phyloP scores from a whole-genome alignment of 306 rosid genomes.

The Rosa rugosa region DNA sequence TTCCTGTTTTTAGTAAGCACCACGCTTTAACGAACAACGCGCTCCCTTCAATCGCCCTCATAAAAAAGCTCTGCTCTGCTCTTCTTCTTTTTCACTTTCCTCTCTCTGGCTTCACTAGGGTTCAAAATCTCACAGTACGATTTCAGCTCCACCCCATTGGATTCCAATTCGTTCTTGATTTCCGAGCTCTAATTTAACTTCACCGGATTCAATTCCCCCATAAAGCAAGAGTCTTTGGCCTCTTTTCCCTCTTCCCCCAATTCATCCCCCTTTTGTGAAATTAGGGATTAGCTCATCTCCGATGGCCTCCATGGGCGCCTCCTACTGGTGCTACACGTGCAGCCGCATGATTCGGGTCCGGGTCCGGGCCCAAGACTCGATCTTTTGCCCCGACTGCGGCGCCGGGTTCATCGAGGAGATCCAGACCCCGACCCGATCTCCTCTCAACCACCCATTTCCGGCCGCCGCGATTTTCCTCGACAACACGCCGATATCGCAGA shows the following conservation, averaged over 20 bases:
- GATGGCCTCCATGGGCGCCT: constrained; percentile 50
- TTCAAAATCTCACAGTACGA: neutral
- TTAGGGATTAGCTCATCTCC: neutral
- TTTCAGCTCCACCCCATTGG: neutral
- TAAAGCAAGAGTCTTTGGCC: neutral
- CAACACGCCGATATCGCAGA: constrained; percentile 30
- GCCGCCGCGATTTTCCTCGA: constrained; percentile 42
- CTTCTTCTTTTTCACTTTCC: neutral
- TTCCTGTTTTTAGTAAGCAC: neutral
- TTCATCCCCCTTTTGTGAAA: neutral
- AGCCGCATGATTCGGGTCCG: constrained; percentile 45
- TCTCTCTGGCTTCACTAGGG: neutral
- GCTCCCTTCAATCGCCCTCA: constrained; percentile 15
- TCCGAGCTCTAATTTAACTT: neutral
- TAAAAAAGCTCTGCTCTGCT: neutral
- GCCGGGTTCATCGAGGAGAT: constrained; percentile 60
- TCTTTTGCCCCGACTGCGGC: constrained; percentile 56
- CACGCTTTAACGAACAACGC: constrained; percentile 29
- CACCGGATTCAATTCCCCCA: neutral
- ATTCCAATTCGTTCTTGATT: neutral
- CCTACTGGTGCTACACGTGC: constrained; percentile 67
- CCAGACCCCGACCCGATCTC: constrained; percentile 39
- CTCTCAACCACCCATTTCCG: constrained; percentile 40
- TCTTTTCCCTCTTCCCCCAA: neutral
- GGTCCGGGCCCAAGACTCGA: constrained; percentile 31